These are phyloP conservation scores for Elasticomyces elasticus DNA, from an alignment of 495 filamentous ascomycete species.

Conservation along the genomic window DNA sequence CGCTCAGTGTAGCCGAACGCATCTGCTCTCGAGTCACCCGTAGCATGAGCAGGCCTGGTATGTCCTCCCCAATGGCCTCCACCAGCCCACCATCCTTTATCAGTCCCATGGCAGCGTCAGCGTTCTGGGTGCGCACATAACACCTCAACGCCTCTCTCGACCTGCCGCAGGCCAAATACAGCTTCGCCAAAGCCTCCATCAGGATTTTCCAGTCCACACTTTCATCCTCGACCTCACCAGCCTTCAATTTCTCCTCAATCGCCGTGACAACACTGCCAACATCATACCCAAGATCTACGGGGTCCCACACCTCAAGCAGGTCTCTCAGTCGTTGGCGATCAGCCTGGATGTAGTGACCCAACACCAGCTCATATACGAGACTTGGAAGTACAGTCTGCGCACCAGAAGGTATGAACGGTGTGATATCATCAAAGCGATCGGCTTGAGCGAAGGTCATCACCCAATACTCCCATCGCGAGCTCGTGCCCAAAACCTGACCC, in stretches of 20 bases:
- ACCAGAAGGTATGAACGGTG: constrained; percentile 64
- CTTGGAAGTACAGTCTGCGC: constrained; percentile 70
- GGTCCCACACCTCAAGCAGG: constrained; percentile 74
- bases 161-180: constrained; percentile 69
- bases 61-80: constrained; percentile 71
- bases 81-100: constrained; percentile 77
- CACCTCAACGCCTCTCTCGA: constrained; percentile 73
- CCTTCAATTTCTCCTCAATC: constrained; percentile 64
- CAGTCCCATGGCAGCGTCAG: constrained; percentile 73
- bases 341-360: constrained; percentile 70
- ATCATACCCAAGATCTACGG: constrained; percentile 61
- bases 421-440: constrained; percentile 78
- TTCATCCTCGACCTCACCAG: constrained; percentile 56
- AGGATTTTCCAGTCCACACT: constrained; percentile 74
- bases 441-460: constrained; percentile 80
- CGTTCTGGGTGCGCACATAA: constrained; percentile 85
- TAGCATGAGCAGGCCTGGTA: constrained; percentile 77
- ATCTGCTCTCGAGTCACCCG: constrained; percentile 67
- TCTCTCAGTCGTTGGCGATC: constrained; percentile 61
- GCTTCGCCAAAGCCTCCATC: constrained; percentile 68
- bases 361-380: constrained; percentile 73
- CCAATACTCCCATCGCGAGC: constrained; percentile 87
- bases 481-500: constrained; percentile 67
- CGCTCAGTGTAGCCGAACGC: constrained; percentile 50
- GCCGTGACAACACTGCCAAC: constrained; percentile 55